Conservation (phyloP, 1,284 basidiomycete species). For the Ustilago esculenta region DNA sequence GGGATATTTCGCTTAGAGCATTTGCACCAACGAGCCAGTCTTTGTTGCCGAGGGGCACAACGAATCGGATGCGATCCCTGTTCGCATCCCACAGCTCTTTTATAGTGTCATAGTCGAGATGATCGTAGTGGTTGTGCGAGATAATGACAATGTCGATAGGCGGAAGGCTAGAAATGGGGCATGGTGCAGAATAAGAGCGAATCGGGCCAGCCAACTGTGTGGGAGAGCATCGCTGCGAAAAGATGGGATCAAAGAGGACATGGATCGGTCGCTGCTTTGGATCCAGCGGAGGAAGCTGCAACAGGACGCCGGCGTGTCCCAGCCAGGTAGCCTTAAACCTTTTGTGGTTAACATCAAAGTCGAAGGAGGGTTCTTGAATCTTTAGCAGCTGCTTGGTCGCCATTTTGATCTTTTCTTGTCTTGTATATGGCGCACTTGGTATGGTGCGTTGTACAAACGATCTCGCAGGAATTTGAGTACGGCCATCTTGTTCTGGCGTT, state of each 20-base stretch:
- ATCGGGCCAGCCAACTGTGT: constrained; percentile 55
- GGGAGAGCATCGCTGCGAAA: constrained; percentile 63
- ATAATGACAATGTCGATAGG: constrained; percentile 60
- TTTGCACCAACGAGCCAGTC: constrained; percentile 49
- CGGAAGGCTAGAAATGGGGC: constrained; percentile 52
- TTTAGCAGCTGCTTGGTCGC: constrained; percentile 30
- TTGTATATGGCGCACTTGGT: constrained; percentile 12
- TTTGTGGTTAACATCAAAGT: constrained; percentile 6
- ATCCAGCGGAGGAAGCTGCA: constrained; percentile 48
- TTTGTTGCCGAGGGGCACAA: constrained; percentile 62
- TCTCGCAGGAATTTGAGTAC: background rate
- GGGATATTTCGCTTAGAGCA: background rate
- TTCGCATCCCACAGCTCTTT: constrained; percentile 51
- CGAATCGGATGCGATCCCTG: constrained; percentile 45
- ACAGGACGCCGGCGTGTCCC: constrained; percentile 60
- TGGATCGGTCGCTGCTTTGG: constrained; percentile 24
- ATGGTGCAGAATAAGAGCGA: constrained; percentile 56
- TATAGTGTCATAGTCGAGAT: constrained; percentile 60
- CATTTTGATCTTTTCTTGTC: constrained; percentile 27
- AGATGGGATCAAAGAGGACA: constrained; percentile 64
- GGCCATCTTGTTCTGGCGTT: background rate
- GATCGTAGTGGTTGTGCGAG: constrained; percentile 66
- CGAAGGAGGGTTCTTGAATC: constrained; percentile 37
- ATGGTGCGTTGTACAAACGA: constrained; percentile 3
- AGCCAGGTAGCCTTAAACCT: constrained; percentile 59